Conservation (phyloP, 2,329 filamentous ascomycete species). For the Colletotrichum godetiae region DNA sequence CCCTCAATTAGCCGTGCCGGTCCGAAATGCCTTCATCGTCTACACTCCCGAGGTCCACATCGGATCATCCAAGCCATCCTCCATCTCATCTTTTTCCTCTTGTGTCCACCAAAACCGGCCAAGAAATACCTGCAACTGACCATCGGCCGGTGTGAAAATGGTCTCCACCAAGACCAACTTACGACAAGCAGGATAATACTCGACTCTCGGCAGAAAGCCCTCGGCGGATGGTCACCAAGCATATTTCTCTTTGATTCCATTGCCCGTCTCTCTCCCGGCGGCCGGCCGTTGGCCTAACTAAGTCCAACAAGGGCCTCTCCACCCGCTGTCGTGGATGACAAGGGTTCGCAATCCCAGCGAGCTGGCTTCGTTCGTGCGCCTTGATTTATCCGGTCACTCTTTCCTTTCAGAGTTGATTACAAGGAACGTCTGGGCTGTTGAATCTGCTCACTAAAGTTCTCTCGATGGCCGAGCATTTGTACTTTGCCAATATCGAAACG, state of each 20-base stretch:
- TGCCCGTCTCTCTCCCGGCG: neutral
- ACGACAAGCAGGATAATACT: neutral
- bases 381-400: slow-evolving; percentile 18
- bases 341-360: neutral
- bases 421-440: neutral
- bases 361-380: slow-evolving; percentile 15
- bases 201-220: neutral
- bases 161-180: neutral
- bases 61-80: slow-evolving; percentile 20
- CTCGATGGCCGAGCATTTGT: neutral
- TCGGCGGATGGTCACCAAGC: neutral
- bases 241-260: neutral
- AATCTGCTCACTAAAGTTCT: neutral
- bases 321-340: neutral
- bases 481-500: neutral
- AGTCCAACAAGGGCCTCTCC: neutral
- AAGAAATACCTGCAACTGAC: neutral
- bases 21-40: slow-evolving; percentile 18
- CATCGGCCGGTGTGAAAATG: neutral
- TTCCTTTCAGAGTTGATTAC: neutral
- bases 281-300: neutral
- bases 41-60: slow-evolving; percentile 3
- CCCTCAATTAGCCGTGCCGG: slow-evolving; percentile 29
- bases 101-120: neutral
- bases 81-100: slow-evolving; percentile 23